Conservation (phyloP, 306 rosid genomes). For the Oxytropis ochrocephala region DNA sequence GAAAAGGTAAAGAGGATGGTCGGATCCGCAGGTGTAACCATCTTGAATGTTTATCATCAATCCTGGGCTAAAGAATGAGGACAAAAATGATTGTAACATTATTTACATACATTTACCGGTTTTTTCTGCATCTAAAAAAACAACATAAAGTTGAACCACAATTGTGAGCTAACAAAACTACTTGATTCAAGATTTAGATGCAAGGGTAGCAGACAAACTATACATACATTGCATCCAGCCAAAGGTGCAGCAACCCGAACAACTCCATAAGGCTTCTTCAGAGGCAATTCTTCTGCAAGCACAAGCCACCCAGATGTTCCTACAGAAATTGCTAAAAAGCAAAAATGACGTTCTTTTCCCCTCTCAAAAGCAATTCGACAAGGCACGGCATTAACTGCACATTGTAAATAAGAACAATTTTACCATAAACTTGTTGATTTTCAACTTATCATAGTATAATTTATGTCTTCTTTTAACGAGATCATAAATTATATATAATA, state of each 20-base stretch:
- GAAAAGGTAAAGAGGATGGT: conserved; percentile 60
- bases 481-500: not conserved
- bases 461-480: not conserved
- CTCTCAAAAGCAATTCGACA: conserved; percentile 93
- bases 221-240: conserved; percentile 79
- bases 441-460: not conserved
- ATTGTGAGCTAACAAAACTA: not conserved
- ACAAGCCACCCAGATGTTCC: conserved; percentile 80
- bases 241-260: conserved; percentile 87
- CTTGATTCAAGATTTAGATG: not conserved
- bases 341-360: conserved; percentile 83
- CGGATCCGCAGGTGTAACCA: conserved; percentile 93
- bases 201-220: conserved; percentile 4
- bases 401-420: conserved; percentile 23
- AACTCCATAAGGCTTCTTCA: conserved; percentile 57
- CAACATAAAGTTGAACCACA: not conserved
- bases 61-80: conserved; percentile 57
- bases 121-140: not conserved
- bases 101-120: not conserved
- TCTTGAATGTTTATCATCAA: conserved; percentile 64
- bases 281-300: conserved; percentile 73
- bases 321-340: conserved; percentile 53
- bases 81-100: conserved; percentile 4
- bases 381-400: conserved; percentile 71
- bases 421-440: not conserved